phyloP scores from a whole-genome alignment of 148 eudicot species.

The Cornus florida region DNA sequence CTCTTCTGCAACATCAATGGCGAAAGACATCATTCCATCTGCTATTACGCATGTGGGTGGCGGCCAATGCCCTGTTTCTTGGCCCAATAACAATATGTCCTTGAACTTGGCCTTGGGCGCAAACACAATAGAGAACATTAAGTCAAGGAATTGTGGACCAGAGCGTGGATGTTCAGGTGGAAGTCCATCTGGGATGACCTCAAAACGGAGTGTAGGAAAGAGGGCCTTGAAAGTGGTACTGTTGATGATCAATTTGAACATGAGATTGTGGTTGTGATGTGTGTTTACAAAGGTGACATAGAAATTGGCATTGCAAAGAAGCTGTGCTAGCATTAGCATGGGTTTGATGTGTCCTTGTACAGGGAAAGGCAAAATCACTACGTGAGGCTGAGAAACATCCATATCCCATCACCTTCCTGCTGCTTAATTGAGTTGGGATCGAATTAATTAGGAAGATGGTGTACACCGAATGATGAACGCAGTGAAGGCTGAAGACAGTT shows the following conservation, averaged over 20 bases:
- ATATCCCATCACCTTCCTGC: neutral
- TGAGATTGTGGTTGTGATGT: neutral
- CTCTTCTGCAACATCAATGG: constrained; percentile 25
- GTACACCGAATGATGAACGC: too few species aligned
- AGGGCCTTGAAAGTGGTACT: neutral
- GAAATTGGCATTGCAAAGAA: constrained; percentile 16
- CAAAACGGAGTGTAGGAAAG: constrained; percentile 4
- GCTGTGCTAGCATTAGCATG: constrained; percentile 21
- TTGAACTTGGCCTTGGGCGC: constrained; percentile 1
- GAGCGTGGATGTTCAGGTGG: constrained; percentile 20
- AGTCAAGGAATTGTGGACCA: neutral
- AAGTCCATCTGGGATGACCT: constrained; percentile 20
- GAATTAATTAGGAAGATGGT: too few species aligned
- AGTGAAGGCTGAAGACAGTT: too few species aligned
- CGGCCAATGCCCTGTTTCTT: too few species aligned
- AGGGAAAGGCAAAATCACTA: constrained; percentile 19
- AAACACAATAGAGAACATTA: neutral
- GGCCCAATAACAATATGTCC: neutral
- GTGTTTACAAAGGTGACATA: constrained; percentile 16
- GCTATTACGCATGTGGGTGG: constrained; percentile 15
- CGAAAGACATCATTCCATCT: constrained; percentile 26
- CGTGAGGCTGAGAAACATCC: constrained; percentile 7
- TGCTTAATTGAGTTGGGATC: too few species aligned
- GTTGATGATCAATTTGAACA: neutral
- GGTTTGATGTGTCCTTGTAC: constrained; percentile 29